phyloP scores from a whole-genome alignment of 305 asterid species.

The Withania somnifera region DNA sequence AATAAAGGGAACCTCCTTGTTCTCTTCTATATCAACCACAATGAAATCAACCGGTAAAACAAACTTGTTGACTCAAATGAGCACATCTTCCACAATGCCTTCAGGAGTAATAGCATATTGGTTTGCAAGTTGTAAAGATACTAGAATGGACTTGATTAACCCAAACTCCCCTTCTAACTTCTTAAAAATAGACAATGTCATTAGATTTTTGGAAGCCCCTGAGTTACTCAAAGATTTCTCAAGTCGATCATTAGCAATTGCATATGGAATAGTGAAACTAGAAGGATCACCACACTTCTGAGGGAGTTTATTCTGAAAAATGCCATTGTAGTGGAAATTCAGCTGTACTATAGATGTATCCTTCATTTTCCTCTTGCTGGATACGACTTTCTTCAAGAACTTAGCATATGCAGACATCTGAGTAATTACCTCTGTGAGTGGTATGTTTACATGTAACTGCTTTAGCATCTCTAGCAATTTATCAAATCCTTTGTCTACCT shows the following conservation, averaged over 20 bases:
- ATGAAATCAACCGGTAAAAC: not conserved
- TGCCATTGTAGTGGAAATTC: not conserved
- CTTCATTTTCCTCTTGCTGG: not conserved
- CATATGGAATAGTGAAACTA: not conserved
- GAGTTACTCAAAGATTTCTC: not conserved
- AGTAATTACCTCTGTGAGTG: not conserved
- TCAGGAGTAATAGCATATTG: not conserved
- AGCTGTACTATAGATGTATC: not conserved
- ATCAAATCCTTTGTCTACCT: not conserved
- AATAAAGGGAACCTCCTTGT: not conserved
- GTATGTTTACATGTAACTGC: not conserved
- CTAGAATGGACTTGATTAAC: not conserved
- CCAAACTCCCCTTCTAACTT: not conserved
- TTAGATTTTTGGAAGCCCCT: not conserved
- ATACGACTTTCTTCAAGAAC: not conserved
- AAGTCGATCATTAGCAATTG: not conserved
- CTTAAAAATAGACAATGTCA: not conserved
- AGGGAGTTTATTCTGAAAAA: not conserved
- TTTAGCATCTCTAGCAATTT: not conserved
- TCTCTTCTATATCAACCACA: not conserved
- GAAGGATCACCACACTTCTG: not conserved
- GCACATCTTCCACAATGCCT: not conserved
- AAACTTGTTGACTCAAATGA: not conserved
- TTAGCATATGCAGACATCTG: not conserved
- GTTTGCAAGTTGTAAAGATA: not conserved